Base-by-base conservation (phyloP, 2,329 filamentous ascomycete genomes). In the Mycosphaerelloides madeirae region DNA sequence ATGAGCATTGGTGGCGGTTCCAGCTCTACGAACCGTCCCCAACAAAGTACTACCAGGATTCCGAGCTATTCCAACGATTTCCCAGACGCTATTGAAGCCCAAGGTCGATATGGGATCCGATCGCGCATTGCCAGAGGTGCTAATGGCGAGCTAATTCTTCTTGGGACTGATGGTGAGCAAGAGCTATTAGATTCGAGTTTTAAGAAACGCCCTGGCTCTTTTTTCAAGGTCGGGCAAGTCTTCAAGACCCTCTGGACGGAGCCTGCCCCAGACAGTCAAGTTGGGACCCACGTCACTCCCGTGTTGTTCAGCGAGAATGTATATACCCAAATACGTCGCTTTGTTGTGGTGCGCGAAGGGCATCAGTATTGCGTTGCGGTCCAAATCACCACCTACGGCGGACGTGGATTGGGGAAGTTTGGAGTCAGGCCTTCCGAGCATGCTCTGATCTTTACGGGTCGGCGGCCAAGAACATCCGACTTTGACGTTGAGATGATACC, bases 171-270 rank as follows among this genome's bases (percentile, higher is more conserved):
- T 5, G 31, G 31, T 16, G 31, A 32, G 6, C 13, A 6, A 5
- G 31, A 32, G 13, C 5, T 5, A n/a, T 16, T 32, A n/a, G 31
- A 32, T n/a, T 5, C 6, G 13, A 32, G 9, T 50, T 44, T 43
- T 25, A 14, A 32, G 13, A 32, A 32, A 12, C 31, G 31, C 31
- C 31, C 6, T 8, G 29, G 29, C 6, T 18, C 19, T 11, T 58
- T 58, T 38, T 55, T 54, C 34, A 33, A 12, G 1, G 6, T 49
- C 3, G 57, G 54, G 12, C 33, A 41, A 15, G 49, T 56, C 3
- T 59, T 61, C 34, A 13, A 45, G n/a, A 32, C 53, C 1, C 41
- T 58, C 4, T 59, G 57, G 57, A 34, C 50, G 2, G 55, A 59
- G 31, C 55, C 57, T 13, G 43, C 41, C 22, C 15, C 31, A 12